Evolutionary conservation across 2,329 filamentous ascomycete species (phyloP).

Genomic region (Xylaria multiplex): DNA sequence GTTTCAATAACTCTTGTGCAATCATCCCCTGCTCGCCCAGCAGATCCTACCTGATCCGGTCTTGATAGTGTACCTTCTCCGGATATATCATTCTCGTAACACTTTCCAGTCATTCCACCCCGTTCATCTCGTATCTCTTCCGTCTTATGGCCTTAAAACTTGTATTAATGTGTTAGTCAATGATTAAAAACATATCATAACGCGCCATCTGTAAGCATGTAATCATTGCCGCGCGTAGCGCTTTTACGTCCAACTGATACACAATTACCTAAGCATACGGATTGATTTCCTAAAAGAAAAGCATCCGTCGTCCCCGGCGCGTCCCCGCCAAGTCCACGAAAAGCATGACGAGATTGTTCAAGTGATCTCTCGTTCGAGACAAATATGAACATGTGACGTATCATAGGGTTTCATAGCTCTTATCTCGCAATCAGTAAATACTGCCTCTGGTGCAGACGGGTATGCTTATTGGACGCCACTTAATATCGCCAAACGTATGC

Average conservation of each 20-base stretch:
- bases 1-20: too few relatives aligned
- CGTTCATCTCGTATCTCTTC: neutral
- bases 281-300: neutral
- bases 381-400: neutral
- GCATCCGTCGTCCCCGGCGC: neutral
- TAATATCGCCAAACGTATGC: constrained; percentile 14
- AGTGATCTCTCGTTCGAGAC: neutral
- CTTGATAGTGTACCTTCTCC: neutral
- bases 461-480: constrained; percentile 34
- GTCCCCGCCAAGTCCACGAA: neutral
- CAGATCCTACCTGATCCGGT: neutral
- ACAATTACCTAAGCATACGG: neutral
- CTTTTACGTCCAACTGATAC: neutral
- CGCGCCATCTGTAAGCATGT: neutral
- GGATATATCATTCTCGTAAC: neutral
- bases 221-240: neutral
- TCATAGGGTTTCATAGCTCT: constrained; percentile 5
- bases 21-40: neutral
- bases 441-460: neutral
- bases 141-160: neutral
- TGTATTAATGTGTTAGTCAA: neutral
- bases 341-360: neutral
- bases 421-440: constrained; percentile 14
- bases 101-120: neutral
- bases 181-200: neutral